These are phyloP conservation scores for Penicillium bovifimosum DNA, from an alignment of 495 filamentous ascomycete genomes.

Conservation along the genomic window DNA sequence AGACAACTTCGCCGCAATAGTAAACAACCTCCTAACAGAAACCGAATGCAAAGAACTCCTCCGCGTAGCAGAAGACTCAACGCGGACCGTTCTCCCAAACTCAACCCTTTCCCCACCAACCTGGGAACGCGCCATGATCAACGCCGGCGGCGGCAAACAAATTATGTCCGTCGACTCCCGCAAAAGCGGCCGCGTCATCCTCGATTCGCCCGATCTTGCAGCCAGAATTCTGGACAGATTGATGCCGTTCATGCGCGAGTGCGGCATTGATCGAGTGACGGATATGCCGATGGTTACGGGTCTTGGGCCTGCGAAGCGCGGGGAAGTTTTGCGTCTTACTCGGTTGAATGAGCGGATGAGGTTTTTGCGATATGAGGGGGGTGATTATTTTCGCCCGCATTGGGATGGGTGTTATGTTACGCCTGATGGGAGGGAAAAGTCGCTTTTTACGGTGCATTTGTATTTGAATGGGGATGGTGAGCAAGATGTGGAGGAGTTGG, in stretches of 20 bases:
- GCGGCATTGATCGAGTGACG: conserved; percentile 30
- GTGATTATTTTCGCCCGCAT: conserved; percentile 76
- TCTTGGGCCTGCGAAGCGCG: conserved; percentile 35
- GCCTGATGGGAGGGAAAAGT: conserved; percentile 50
- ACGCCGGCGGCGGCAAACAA: conserved; percentile 59
- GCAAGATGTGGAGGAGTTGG: conserved; percentile 35
- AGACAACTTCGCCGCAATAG: conserved; percentile 51
- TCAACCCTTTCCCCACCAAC: conserved; percentile 9
- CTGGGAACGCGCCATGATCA: conserved; percentile 49
- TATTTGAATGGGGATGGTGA: conserved; percentile 67
- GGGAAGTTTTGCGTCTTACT: conserved; percentile 50
- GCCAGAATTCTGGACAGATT: conserved; percentile 58
- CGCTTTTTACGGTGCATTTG: conserved; percentile 73
- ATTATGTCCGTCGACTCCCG: conserved; percentile 49
- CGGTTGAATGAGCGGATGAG: conserved; percentile 72
- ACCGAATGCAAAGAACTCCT: conserved; percentile 56
- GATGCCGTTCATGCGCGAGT: conserved; percentile 41
- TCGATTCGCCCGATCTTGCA: conserved; percentile 57
- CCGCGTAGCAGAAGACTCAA: conserved; percentile 47
- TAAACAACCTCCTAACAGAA: conserved; percentile 59
- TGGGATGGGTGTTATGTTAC: conserved; percentile 66
- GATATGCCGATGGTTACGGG: conserved; percentile 43
- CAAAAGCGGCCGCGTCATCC: conserved; percentile 71
- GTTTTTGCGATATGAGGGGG: conserved; percentile 71
- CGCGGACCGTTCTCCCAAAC: neutral